phyloP scores from a whole-genome alignment of 225 moss, liverwort and hornwort species.

The Physcomitrium patens region DNA sequence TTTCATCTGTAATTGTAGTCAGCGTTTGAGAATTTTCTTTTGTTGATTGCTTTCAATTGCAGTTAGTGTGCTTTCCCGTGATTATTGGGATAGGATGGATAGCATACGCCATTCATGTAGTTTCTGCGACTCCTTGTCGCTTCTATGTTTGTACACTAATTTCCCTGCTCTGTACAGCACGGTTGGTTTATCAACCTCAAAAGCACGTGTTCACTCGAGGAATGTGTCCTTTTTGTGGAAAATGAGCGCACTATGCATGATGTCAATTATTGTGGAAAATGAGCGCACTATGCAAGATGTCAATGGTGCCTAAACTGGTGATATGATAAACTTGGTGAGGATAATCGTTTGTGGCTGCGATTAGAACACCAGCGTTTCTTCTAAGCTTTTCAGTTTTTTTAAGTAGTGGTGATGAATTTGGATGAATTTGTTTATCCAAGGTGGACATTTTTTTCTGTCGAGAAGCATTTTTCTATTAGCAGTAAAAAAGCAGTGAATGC shows the following conservation, averaged over 20 bases:
- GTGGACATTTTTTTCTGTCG: too few species aligned
- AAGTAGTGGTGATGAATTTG: too few species aligned
- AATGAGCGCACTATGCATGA: too few species aligned
- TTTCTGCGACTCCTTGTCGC: slow-evolving; percentile 49
- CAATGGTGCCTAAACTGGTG: not conserved
- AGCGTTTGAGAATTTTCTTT: slow-evolving; percentile 33
- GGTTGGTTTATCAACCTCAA: slow-evolving; percentile 30
- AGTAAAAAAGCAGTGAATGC: too few species aligned
- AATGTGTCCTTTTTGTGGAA: not conserved
- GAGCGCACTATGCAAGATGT: not conserved
- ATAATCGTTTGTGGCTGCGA: not conserved
- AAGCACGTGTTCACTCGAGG: slow-evolving; percentile 5
- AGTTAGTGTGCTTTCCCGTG: slow-evolving; percentile 39
- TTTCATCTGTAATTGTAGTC: slow-evolving; percentile 53
- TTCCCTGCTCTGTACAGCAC: slow-evolving; percentile 34
- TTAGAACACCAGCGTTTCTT: not conserved
- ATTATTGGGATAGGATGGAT: slow-evolving; percentile 35
- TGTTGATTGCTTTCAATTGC: slow-evolving; percentile 16
- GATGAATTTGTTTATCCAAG: too few species aligned
- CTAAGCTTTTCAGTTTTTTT: too few species aligned
- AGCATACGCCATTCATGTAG: slow-evolving; percentile 36
- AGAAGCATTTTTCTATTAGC: too few species aligned
- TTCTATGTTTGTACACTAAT: slow-evolving; percentile 46
- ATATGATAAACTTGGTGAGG: slow-evolving; percentile 15
- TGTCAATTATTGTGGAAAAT: not conserved